Conservation (phyloP, 1,139 yeast genomes). For the Blastobotrys petasosporus region DNA sequence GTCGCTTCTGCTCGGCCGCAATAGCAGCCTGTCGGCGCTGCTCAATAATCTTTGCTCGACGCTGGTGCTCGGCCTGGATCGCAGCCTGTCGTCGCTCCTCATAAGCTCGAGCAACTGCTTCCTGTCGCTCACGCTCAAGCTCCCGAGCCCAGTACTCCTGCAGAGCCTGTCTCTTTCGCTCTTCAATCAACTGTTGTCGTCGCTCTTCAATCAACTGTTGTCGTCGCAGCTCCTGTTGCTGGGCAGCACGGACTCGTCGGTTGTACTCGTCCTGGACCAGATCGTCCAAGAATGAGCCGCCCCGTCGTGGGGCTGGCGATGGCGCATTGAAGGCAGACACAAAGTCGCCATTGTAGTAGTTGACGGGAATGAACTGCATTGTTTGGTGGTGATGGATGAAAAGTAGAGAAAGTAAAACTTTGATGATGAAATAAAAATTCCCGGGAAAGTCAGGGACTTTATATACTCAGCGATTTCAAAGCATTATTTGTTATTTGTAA, state of each 20-base stretch:
- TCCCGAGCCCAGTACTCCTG: neutral
- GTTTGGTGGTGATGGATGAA: neutral
- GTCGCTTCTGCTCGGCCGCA: neutral
- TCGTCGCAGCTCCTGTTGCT: slow-evolving; percentile 3
- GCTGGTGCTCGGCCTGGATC: neutral
- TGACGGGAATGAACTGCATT: slow-evolving; percentile 10
- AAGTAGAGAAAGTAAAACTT: neutral
- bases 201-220: neutral
- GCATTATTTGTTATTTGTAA: neutral
- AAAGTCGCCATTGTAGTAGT: neutral
- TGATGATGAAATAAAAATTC: neutral
- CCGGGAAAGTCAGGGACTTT: neutral
- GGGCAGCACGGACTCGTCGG: slow-evolving; percentile 1
- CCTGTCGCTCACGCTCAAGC: slow-evolving; percentile 6
- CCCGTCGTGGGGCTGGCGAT: neutral
- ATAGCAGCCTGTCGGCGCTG: slow-evolving; percentile 1
- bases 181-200: neutral
- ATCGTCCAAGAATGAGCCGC: slow-evolving; percentile 2
- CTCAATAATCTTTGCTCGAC: neutral
- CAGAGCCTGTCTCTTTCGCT: neutral
- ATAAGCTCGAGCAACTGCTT: slow-evolving; percentile 5
- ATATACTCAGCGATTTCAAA: slow-evolving; percentile 8
- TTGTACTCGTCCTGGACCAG: slow-evolving; percentile 4
- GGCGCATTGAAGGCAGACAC: neutral
- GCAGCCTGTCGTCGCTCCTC: slow-evolving; percentile 3